Base-by-base conservation (phyloP, 805 yeast species). In the Wilhelminamyces savonicus region DNA sequence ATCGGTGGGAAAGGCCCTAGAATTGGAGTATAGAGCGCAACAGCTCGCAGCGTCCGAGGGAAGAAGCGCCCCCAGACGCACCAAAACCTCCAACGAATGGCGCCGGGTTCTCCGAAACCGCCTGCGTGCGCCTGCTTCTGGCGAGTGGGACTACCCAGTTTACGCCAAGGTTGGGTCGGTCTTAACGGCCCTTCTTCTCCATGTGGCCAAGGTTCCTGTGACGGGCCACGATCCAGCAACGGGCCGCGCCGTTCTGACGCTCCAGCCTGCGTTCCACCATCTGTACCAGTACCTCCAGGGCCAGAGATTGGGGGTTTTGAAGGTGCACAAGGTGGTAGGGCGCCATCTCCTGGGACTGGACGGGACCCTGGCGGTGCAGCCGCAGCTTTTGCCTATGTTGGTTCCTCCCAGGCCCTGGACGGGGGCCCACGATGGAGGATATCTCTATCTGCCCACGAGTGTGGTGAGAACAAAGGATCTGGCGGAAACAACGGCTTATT, bases 341-440 rank as follows among this genome's bases (percentile, higher is more conserved):
- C 67, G 71, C 17, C 76, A 74, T 44, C 56, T 92, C 29, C 78
- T 85, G 7, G 76, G 80, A 3, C 87, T 79, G 30, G 65, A 75
- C 20, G 59, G 77, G 5, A 66, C 69, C 15, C 79, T 80, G 29
- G 68, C 82, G 1, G 75, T 82, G 4, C 84, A 78, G 45, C 95
- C 97, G 0, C 97, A 90, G 53, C 68, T 74, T 37, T 65, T 92
- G 30, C 98, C 98, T 7, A 92, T 92, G 98, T 65, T 92, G 28
- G 81, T 83, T 7, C 74, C 76, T 38, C 98, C 98, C n/a, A 65
- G 77, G 32, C 85, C 86, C 4, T 92, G 98, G 98, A 70, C 76
- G 1, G 60, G 76, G 8, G 78, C 79, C 72, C 77, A 79, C 46
- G 72, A 73, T 32, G 98, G 98, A 42, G 98, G 97, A 0, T 88